Conservation (phyloP, 805 yeast genomes). For the Maudiozyma saulgeensis region DNA sequence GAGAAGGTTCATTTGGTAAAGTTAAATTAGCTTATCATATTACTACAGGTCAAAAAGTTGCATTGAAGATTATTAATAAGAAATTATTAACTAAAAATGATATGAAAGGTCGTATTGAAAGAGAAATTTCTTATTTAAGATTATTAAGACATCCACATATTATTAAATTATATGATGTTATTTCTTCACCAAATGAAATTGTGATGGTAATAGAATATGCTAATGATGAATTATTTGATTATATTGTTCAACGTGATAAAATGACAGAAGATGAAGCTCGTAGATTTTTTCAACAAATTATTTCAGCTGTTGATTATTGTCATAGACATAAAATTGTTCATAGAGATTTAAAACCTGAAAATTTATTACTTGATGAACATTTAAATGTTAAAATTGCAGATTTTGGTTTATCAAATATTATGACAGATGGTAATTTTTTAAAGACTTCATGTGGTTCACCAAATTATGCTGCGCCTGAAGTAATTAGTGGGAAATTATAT, state of each 20-base stretch:
- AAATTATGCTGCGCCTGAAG: constrained; percentile 96
- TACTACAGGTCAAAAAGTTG: constrained; percentile 86
- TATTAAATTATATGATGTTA: constrained; percentile 89
- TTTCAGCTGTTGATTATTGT: constrained; percentile 93
- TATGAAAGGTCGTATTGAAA: constrained; percentile 93
- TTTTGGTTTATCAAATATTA: constrained; percentile 86
- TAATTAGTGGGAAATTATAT: constrained; percentile 83
- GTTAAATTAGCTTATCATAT: constrained; percentile 86
- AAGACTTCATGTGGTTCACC: constrained; percentile 96
- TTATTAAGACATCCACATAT: constrained; percentile 91
- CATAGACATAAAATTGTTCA: constrained; percentile 95
- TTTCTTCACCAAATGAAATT: constrained; percentile 89
- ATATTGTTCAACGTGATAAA: constrained; percentile 86
- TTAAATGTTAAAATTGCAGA: constrained; percentile 93
- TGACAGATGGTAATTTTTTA: constrained; percentile 95
- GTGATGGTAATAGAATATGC: constrained; percentile 97
- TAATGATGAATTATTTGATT: constrained; percentile 91
- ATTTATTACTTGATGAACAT: constrained; percentile 77
- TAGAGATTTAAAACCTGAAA: constrained; percentile 94
- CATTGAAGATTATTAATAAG: constrained; percentile 84
- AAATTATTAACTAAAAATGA: constrained; percentile 88
- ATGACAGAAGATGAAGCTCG: constrained; percentile 90
- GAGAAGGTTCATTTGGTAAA: constrained; percentile 95
- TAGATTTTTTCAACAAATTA: constrained; percentile 89
- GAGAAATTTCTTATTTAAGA: constrained; percentile 85